Conservation (phyloP, 225 moss, liverwort and hornwort species). For the Pleurozium schreberi region DNA sequence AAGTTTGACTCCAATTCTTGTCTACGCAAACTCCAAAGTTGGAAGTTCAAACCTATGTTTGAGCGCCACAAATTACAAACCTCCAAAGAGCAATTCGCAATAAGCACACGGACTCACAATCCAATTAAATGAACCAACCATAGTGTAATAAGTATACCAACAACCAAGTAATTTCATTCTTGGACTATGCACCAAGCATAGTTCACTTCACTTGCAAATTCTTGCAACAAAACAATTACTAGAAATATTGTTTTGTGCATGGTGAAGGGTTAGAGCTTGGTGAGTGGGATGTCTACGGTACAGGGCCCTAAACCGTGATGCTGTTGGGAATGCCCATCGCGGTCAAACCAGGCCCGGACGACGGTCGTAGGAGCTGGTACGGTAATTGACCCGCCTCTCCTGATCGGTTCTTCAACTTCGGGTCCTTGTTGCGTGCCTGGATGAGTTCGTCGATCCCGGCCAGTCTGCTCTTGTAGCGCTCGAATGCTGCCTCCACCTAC, state of each 20-base stretch:
- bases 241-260: neutral
- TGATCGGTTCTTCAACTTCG: slow-evolving; percentile 6
- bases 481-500: neutral
- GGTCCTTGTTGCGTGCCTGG: slow-evolving; percentile 3
- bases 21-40: neutral
- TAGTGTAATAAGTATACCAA: neutral
- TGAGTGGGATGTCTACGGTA: neutral
- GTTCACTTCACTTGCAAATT: neutral
- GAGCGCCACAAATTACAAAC: neutral
- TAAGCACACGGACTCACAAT: rapidly evolving
- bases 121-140: neutral
- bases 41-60: neutral
- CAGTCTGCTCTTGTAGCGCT: slow-evolving; percentile 1
- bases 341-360: slow-evolving; percentile 15
- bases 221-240: neutral
- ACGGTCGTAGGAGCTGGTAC: slow-evolving; percentile 3
- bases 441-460: slow-evolving; percentile 1
- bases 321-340: slow-evolving; percentile 31
- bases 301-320: neutral
- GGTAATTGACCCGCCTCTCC: slow-evolving; percentile 4
- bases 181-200: neutral
- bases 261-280: neutral
- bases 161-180: neutral
- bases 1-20: rapidly evolving
- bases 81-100: neutral